These are phyloP conservation scores for Plasmodium sp. DNA, from an alignment of 169 alveolate species.

Conservation along the genomic window DNA sequence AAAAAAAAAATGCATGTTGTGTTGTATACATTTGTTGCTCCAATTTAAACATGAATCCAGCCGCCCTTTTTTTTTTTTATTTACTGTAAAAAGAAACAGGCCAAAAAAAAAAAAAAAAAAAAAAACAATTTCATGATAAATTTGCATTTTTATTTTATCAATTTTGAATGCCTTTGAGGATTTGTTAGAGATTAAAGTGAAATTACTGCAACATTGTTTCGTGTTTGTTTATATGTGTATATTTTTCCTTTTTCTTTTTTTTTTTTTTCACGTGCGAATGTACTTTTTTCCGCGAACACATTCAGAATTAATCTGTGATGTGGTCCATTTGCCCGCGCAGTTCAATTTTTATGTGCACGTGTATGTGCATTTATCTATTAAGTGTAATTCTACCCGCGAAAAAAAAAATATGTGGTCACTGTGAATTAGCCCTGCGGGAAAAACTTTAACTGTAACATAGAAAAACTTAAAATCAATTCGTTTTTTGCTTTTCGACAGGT, in stretches of 20 bases:
- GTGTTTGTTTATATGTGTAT: not conserved
- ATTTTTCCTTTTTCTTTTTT: not conserved
- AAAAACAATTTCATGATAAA: not conserved
- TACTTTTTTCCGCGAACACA: not conserved
- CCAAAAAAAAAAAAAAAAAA: not conserved
- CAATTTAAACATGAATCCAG: not conserved
- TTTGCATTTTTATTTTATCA: not conserved
- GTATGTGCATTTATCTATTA: not conserved
- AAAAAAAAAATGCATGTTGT: constrained; percentile 7
- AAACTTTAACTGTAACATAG: not conserved
- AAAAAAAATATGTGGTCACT: not conserved
- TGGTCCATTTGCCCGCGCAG: not conserved
- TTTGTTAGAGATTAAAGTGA: not conserved
- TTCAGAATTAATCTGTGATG: not conserved
- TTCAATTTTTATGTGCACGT: not conserved
- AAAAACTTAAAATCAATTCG: not conserved
- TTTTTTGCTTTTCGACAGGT: not conserved
- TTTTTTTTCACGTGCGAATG: not conserved
- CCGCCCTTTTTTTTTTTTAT: not conserved
- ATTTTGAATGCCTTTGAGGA: constrained; percentile 5
- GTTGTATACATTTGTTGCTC: not conserved
- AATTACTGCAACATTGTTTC: not conserved
- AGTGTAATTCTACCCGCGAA: not conserved
- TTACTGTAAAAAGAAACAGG: not conserved
- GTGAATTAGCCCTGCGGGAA: not conserved